Evolutionary conservation across 179 eudicot species (phyloP).

Genomic region (Silene vulgaris): DNA sequence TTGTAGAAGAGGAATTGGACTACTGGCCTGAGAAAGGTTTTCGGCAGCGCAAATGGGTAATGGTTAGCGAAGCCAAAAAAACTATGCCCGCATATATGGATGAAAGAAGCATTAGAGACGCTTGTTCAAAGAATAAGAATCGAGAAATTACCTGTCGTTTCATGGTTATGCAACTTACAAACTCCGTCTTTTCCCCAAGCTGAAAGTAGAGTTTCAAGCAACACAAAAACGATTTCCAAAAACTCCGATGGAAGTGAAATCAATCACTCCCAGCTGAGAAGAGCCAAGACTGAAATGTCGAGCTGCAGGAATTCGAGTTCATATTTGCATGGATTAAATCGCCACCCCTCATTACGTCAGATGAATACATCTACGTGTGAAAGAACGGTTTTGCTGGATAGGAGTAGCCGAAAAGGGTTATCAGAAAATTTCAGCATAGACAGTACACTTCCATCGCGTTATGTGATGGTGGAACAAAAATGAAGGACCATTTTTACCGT

Average conservation of each 20-base stretch:
- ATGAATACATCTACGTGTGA: background rate
- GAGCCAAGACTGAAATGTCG: background rate
- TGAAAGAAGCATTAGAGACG: constrained; percentile 3
- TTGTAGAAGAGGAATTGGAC: constrained; percentile 3
- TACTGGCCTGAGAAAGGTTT: constrained; percentile 12
- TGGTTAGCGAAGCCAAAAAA: background rate
- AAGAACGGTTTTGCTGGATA: background rate
- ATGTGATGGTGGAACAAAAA: background rate
- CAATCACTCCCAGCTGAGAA: background rate
- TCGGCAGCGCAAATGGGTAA: constrained; percentile 15
- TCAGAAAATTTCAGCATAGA: constrained; percentile 2
- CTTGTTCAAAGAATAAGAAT: constrained; percentile 1
- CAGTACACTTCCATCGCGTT: background rate
- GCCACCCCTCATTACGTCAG: background rate
- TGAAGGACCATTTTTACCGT: background rate
- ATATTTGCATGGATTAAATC: background rate
- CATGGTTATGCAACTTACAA: background rate
- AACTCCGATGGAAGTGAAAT: background rate
- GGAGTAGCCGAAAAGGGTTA: background rate
- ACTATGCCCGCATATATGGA: constrained; percentile 10
- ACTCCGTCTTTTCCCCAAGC: background rate
- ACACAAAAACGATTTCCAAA: background rate
- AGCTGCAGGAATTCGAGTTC: background rate
- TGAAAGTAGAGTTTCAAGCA: background rate
- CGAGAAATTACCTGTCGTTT: too few relatives aligned